Conservation (phyloP, 1,284 basidiomycete genomes). For the Apiotrichum mycotoxinovorans region DNA sequence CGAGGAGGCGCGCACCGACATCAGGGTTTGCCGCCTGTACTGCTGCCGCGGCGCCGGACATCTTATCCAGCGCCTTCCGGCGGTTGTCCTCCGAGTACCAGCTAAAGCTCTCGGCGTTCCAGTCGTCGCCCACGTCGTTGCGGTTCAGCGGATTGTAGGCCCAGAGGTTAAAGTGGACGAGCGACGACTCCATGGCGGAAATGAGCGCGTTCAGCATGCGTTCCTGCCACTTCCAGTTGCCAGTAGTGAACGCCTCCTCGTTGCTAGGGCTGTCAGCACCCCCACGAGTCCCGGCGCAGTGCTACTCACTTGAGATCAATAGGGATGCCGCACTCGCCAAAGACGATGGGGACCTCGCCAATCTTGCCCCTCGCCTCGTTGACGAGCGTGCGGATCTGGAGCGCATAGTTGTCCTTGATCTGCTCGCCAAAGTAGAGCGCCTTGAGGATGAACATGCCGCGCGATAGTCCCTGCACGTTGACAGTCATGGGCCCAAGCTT, state of each 20-base stretch:
- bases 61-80: conserved; percentile 49
- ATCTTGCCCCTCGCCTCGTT: conserved; percentile 63
- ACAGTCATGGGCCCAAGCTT: conserved; percentile 75
- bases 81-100: conserved; percentile 67
- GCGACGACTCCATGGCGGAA: conserved; percentile 66
- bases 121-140: conserved; percentile 75
- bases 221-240: conserved; percentile 74
- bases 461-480: conserved; percentile 82
- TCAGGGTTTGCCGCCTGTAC: conserved; percentile 63
- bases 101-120: conserved; percentile 96
- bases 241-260: conserved; percentile 65
- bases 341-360: conserved; percentile 72
- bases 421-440: conserved; percentile 82
- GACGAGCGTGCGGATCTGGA: conserved; percentile 77
- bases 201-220: conserved; percentile 88
- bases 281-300: neutral
- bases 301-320: conserved; percentile 87
- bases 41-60: conserved; percentile 16
- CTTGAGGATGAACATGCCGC: conserved; percentile 74
- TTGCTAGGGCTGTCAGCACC: conserved; percentile 52
- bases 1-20: conserved; percentile 72
- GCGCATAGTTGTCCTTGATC: conserved; percentile 71
- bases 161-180: conserved; percentile 83
- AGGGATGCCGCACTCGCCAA: conserved; percentile 87
- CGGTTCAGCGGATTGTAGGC: conserved; percentile 88